Evolutionary conservation across 306 rosid genomes (phyloP).

Genomic region (Canavalia ensiformis): DNA sequence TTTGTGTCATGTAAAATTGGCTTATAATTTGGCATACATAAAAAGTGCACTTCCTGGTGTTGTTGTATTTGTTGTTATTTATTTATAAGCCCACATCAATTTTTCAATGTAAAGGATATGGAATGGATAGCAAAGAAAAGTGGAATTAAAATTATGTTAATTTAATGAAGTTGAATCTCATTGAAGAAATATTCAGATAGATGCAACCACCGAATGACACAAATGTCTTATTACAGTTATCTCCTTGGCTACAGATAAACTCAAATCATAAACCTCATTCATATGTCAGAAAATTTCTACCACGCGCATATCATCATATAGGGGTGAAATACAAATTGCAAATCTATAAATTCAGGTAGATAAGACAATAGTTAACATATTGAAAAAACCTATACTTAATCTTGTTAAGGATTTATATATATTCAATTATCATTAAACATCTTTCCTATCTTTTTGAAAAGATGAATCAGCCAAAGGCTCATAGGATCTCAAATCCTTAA

Average conservation of each 20-base stretch:
- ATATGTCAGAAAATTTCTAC: not conserved
- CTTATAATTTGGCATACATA: not conserved
- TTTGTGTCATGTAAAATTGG: constrained; percentile 18
- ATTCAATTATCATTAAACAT: constrained; percentile 8
- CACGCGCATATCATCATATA: not conserved
- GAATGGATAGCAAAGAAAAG: constrained; percentile 30
- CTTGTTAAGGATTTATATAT: not conserved
- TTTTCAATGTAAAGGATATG: constrained; percentile 8
- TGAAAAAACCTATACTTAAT: not conserved
- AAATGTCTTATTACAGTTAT: not conserved
- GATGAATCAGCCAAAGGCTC: constrained; percentile 16
- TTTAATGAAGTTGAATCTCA: constrained; percentile 17
- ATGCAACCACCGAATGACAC: constrained; percentile 6
- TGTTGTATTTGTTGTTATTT: not conserved
- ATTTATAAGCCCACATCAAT: not conserved
- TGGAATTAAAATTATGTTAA: not conserved
- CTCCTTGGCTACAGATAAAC: not conserved
- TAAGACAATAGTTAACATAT: constrained; percentile 31
- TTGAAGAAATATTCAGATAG: constrained; percentile 19
- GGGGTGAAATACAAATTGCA: constrained; percentile 2
- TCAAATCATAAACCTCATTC: constrained; percentile 28
- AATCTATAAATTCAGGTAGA: constrained; percentile 20
- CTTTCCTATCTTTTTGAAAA: not conserved
- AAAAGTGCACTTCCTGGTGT: not conserved
- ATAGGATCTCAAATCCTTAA: constrained; percentile 16